These are phyloP conservation scores for Naganishia sp. DNA, from an alignment of 1,284 basidiomycete genomes.

Conservation along the genomic window DNA sequence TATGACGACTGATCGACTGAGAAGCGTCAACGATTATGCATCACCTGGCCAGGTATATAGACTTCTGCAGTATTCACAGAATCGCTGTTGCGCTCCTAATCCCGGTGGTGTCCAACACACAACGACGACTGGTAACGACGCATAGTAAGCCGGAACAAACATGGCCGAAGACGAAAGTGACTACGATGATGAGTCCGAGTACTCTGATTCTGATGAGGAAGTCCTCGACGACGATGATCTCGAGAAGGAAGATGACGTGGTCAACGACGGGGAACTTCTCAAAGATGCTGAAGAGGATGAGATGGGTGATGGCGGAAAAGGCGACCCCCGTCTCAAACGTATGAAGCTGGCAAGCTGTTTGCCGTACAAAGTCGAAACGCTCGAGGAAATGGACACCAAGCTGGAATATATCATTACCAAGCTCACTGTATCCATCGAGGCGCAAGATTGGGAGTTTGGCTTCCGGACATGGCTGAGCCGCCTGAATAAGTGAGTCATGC, in stretches of 20 bases:
- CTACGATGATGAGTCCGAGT: constrained; percentile 23
- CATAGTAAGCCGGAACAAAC: neutral
- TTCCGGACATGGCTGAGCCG: constrained; percentile 76
- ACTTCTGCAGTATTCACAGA: too few relatives aligned
- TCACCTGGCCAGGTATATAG: neutral
- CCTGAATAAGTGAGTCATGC: constrained; percentile 65
- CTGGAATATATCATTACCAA: constrained; percentile 73
- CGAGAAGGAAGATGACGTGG: constrained; percentile 19
- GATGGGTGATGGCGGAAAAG: constrained; percentile 13
- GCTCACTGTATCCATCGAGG: constrained; percentile 69
- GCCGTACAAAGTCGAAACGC: constrained; percentile 78
- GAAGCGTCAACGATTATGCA: constrained; percentile 9
- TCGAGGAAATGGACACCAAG: constrained; percentile 75
- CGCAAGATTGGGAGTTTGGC: constrained; percentile 76
- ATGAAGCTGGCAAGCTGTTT: constrained; percentile 50
- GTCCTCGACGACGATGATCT: constrained; percentile 25
- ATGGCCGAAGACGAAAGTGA: constrained; percentile 27
- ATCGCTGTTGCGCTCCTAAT: too few relatives aligned
- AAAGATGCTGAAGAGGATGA: constrained; percentile 17
- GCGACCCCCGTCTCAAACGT: constrained; percentile 26
- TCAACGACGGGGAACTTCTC: constrained; percentile 2
- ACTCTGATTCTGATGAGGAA: constrained; percentile 23
- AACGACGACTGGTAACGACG: too few relatives aligned
- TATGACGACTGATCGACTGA: constrained; percentile 11
- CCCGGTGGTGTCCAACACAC: too few relatives aligned